Percentiles rank a stretch among this genome's conserved stretches.
Evolutionary conservation across 306 rosid species (phyloP).

Genomic region (Cercis canadensis): DNA sequence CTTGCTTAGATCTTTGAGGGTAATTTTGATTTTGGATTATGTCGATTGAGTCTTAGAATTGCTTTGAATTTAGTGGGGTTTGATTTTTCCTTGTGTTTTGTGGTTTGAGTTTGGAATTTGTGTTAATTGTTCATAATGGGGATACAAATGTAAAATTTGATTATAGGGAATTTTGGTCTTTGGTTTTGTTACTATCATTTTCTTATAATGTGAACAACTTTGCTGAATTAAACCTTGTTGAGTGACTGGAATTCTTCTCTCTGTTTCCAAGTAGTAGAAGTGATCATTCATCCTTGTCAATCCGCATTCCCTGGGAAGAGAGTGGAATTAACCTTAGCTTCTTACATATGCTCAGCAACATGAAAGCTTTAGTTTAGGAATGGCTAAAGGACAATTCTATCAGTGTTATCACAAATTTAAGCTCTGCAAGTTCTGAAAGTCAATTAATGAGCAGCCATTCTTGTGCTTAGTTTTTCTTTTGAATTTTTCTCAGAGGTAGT

Average conservation of each 20-base stretch:
- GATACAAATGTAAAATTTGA: background rate
- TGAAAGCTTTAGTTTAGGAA: conserved; percentile 3
- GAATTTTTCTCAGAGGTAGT: conserved; percentile 1
- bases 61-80: background rate
- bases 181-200: background rate
- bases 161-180: background rate
- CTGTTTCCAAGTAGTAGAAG: conserved; percentile 9
- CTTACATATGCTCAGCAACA: background rate
- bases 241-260: background rate
- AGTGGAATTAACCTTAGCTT: conserved; percentile 23
- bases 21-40: background rate
- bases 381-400: conserved; percentile 21
- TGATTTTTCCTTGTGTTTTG: background rate
- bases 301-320: conserved; percentile 15
- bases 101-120: conserved; percentile 28
- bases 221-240: conserved; percentile 30
- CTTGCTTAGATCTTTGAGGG: conserved; percentile 44
- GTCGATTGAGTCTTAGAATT: conserved; percentile 13
- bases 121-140: background rate
- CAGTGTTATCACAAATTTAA: conserved; percentile 27
- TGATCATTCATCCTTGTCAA: background rate
- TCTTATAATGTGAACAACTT: conserved; percentile 19
- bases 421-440: conserved; percentile 29
- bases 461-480: conserved; percentile 9
- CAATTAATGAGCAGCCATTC: background rate